Base-by-base conservation (phyloP, 352 stramenopile genomes). In the Globisporangium alternatum region DNA sequence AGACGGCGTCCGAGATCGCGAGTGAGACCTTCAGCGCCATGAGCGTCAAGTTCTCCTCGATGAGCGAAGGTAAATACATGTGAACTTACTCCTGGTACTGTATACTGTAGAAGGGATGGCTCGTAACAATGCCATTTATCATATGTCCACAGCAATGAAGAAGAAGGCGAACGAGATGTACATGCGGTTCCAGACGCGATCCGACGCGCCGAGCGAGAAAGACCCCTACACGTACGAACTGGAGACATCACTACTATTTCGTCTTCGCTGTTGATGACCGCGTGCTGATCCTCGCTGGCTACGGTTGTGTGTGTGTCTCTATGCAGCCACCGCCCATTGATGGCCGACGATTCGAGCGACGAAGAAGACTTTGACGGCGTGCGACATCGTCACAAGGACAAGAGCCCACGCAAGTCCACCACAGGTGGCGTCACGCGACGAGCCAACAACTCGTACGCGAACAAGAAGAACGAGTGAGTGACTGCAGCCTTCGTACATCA, bases 81-180 rank as follows among this genome's bases (percentile, higher is more conserved):
- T 57, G n/a, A 21, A 28, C 15, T 15, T 19, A 22, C 15, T 63
- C 2, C 21, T 22, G 19, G 10, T 63, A 45, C 13, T 55, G 12
- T 56, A 41, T 1, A 39, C 8, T 12, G 3, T 39, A 12, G 33
- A 39, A 41, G 35, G 15, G 4, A 15, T 41, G 35, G 21, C 41
- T 19, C 17, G 6, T 53, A 19, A 3, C 3, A 28, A 62, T 25
- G n/a, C 12, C 57, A 17, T 66, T 19, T 56, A 2, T 9, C 3
- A 56, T 53, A 17, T 61, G 22, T 49, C 41, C 3, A 17, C 56
- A 95, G 86, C 65, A 8, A 90, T 91, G 77, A 91, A 91, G 65
- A 78, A 69, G 68, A 90, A 90, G 65, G 89, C 89, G 65, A 75
- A 89, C 51, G 78, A 92, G 21, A 88, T 91, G 80, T 95, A 93